Conservation (phyloP, 441 rosid species). For the Erodium texanum region DNA sequence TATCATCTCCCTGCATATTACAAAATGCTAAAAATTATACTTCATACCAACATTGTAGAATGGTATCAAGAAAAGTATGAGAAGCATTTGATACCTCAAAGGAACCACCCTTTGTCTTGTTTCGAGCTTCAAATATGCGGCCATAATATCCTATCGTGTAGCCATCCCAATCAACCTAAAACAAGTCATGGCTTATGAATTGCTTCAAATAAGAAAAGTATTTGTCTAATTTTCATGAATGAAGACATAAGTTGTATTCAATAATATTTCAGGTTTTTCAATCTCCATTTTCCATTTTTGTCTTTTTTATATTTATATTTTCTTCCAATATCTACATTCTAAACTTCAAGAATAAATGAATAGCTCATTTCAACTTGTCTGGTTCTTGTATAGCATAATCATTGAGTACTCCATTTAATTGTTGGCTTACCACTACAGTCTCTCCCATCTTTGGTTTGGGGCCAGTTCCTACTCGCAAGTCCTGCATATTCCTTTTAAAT, state of each 20-base stretch:
- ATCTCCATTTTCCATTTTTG: neutral
- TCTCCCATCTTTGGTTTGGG: constrained; percentile 70
- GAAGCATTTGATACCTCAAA: constrained; percentile 54
- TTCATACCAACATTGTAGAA: constrained; percentile 11
- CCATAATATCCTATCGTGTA: constrained; percentile 97
- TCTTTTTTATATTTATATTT: no score
- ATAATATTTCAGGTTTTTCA: neutral
- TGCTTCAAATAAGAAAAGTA: constrained; percentile 2
- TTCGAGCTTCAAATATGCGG: constrained; percentile 98
- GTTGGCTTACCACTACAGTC: constrained; percentile 61
- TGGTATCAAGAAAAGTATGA: neutral
- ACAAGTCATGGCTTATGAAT: constrained; percentile 10
- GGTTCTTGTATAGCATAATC: neutral
- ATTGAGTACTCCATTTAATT: neutral
- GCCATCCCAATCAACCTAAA: constrained; percentile 96
- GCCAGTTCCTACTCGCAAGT: constrained; percentile 71
- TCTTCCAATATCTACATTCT: neutral
- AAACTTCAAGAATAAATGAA: no score
- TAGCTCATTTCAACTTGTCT: neutral
- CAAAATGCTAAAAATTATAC: constrained; percentile 12
- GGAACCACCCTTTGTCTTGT: constrained; percentile 91
- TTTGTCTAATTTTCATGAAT: neutral
- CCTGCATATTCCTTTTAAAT: constrained; percentile 39
- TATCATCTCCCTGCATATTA: constrained; percentile 72
- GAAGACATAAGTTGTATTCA: neutral